Evolutionary conservation across 257 asterid species (phyloP), one percentile per base, ranked within the genome.

Genomic region (Ajuga chamaepitys): DNA sequence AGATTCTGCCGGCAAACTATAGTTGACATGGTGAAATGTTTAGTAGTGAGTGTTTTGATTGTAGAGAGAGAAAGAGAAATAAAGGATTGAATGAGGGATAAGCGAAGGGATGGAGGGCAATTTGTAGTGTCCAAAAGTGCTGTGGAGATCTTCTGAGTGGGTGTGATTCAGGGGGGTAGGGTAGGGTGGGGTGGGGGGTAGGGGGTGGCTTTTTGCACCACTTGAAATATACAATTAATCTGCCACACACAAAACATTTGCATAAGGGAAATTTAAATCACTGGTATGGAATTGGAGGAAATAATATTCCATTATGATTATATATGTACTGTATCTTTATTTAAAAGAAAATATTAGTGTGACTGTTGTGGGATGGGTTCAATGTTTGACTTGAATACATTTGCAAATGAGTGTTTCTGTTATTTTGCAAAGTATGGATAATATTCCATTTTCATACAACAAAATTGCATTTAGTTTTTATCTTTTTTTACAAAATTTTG

Each of bases 51-150:
- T 38, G 20, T 38, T 46, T 35, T 24, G n/a, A 13, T 1, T 9
- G 11, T 22, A 16, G 70, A 48, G 64, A 16, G 34, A 77, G 64
- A 52, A 32, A 34, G 38, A 12, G 32, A 42, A 22, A 38, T 68
- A 54, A 55, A 64, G 60, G 71, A 59, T 30, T 78, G 95, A 68
- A 86, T 50, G 89, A 81, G 73, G 81, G 76, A 70, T 66, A 75
- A 81, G 79, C 51, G 83, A 81, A 70, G 82, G 82, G 78, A 68
- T 73, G 85, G 83, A 72, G 57, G 81, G 42, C 76, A 67, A 81
- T 89, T 89, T 89, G 84, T 86, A 89, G 96, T 80, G 83, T 78
- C 56, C 62, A 74, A 75, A 78, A 78, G 89, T 73, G 87, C 65
- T 67, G 62, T 9, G 47, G 65, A 64, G 76, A 69, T 61, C 70